A percentile compares a stretch with the other conserved stretches of the same genome.
Evolutionary conservation across 352 stramenopile genomes (phyloP).

Genomic region (Phytophthora litchii): DNA sequence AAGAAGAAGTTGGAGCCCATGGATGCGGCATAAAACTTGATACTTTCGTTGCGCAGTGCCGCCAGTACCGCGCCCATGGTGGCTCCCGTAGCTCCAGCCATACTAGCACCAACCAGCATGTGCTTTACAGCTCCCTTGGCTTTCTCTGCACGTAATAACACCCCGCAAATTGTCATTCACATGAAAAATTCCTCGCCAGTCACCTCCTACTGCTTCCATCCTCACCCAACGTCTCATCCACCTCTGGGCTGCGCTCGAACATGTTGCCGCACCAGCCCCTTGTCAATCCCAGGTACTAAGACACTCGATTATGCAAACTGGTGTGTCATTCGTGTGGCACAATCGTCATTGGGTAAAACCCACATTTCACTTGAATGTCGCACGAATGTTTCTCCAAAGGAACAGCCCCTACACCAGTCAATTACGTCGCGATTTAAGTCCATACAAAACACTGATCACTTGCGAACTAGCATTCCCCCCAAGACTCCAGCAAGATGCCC

Average conservation of each 20-base stretch:
- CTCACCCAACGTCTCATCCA: conserved; percentile 34
- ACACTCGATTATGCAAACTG: conserved; percentile 7
- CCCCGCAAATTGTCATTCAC: not conserved
- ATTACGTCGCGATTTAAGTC: not conserved
- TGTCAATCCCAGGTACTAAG: conserved; percentile 10
- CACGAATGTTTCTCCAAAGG: not conserved
- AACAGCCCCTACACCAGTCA: conserved; percentile 25
- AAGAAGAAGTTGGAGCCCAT: conserved; percentile 90
- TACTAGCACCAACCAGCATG: conserved; percentile 68
- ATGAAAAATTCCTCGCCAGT: not conserved
- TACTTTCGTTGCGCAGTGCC: conserved; percentile 72
- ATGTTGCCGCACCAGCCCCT: conserved; percentile 15
- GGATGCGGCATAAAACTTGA: conserved; percentile 82
- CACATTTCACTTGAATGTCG: not conserved
- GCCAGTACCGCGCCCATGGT: conserved; percentile 65
- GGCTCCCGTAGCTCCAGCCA: conserved; percentile 60
- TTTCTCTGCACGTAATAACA: conserved; percentile 47
- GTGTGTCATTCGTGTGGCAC: conserved; percentile 18
- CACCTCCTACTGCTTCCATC: not conserved
- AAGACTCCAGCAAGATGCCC: conserved; percentile 66
- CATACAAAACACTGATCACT: conserved; percentile 38
- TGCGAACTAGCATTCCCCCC: conserved; percentile 72
- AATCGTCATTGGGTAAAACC: conserved; percentile 14
- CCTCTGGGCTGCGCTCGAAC: conserved; percentile 38
- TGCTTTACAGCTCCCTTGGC: conserved; percentile 66